These are phyloP conservation scores for Suzukiozyma palmioleophila DNA, from an alignment of 1,139 yeast species.

Conservation along the genomic window DNA sequence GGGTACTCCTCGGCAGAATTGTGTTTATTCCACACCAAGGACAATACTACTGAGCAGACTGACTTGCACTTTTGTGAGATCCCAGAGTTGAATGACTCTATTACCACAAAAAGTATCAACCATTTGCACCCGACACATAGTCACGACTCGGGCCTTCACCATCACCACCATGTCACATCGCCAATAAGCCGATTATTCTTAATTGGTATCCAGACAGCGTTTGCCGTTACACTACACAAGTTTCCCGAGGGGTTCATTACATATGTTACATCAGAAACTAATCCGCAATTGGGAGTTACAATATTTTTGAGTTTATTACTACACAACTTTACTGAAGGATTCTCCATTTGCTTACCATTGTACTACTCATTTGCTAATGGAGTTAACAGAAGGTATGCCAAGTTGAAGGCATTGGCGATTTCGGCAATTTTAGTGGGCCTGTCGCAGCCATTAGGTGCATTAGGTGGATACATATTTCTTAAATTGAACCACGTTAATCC, in stretches of 20 bases:
- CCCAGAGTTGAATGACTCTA: slow-evolving; percentile 15
- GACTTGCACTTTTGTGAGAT: slow-evolving; percentile 38
- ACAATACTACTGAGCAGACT: slow-evolving; percentile 5
- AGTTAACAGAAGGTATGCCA: slow-evolving; percentile 22
- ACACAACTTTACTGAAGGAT: slow-evolving; percentile 95
- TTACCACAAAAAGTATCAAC: background rate
- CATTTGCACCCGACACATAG: background rate
- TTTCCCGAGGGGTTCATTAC: slow-evolving; percentile 94
- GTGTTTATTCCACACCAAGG: slow-evolving; percentile 16
- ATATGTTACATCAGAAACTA: slow-evolving; percentile 72
- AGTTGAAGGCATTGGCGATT: slow-evolving; percentile 60
- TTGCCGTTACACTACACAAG: slow-evolving; percentile 86
- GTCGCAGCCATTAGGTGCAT: slow-evolving; percentile 88
- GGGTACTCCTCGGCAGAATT: slow-evolving; percentile 49
- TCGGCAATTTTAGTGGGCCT: slow-evolving; percentile 73
- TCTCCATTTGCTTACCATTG: slow-evolving; percentile 87
- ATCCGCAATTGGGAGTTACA: slow-evolving; percentile 67
- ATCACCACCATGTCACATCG: slow-evolving; percentile 78
- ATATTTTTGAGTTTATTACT: slow-evolving; percentile 80
- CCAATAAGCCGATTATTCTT: slow-evolving; percentile 73
- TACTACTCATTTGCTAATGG: slow-evolving; percentile 54
- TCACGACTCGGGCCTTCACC: slow-evolving; percentile 21
- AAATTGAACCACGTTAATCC: slow-evolving; percentile 31
- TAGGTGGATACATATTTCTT: slow-evolving; percentile 60
- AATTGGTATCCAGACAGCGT: slow-evolving; percentile 84